These are phyloP conservation scores for Solanum hybrid DNA, from an alignment of 305 asterid species.

Conservation along the genomic window DNA sequence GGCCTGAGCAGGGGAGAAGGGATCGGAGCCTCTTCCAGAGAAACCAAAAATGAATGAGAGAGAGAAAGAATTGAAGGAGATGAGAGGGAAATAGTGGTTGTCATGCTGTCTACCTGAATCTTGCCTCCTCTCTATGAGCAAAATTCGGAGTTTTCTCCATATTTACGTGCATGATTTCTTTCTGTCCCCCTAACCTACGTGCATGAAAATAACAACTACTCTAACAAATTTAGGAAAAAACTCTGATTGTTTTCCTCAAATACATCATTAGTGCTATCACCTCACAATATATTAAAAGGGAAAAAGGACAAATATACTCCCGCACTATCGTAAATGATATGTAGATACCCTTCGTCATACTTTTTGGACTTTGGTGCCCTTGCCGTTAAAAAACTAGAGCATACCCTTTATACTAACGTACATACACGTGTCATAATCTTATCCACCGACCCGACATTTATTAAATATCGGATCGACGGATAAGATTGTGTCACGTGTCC, in stretches of 20 bases:
- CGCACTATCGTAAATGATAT: too few relatives aligned
- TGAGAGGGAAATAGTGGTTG: constrained; percentile 31
- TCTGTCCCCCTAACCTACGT: background rate
- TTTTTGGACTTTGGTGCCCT: too few relatives aligned
- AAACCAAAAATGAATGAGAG: constrained; percentile 1
- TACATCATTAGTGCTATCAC: background rate
- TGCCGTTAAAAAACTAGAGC: too few relatives aligned
- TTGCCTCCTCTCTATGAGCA: background rate
- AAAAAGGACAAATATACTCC: too few relatives aligned
- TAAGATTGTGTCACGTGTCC: too few relatives aligned
- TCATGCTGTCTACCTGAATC: constrained; percentile 13
- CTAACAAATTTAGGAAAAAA: background rate
- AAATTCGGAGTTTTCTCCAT: background rate
- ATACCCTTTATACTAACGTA: too few relatives aligned
- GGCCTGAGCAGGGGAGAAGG: background rate
- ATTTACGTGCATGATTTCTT: background rate
- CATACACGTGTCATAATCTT: too few relatives aligned
- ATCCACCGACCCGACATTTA: too few relatives aligned
- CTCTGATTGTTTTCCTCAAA: background rate
- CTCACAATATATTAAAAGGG: background rate
- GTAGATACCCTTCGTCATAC: too few relatives aligned
- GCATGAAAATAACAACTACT: background rate
- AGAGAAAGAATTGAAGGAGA: constrained; percentile 7
- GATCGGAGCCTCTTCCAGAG: background rate
- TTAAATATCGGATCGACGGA: too few relatives aligned